These are phyloP conservation scores for Phaeosphaeriaceae sp. DNA, from an alignment of 2,329 filamentous ascomycete species.

Conservation along the genomic window DNA sequence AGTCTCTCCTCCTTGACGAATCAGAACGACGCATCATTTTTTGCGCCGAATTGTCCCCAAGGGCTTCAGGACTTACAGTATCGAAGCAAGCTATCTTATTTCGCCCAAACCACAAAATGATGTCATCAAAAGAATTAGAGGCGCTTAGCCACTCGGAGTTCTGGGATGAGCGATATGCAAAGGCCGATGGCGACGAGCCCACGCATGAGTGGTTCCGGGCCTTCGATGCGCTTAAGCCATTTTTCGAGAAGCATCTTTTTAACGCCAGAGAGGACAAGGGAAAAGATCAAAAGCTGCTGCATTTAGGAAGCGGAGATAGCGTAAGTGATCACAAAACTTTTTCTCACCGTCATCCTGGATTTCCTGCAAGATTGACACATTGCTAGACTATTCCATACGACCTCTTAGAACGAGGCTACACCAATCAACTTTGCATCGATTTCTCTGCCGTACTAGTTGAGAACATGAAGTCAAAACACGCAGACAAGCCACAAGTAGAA, in stretches of 20 bases:
- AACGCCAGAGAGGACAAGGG: slow-evolving; percentile 31
- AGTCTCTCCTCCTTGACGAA: too few species aligned
- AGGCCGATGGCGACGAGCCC: slow-evolving; percentile 46
- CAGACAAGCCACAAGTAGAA: slow-evolving; percentile 49
- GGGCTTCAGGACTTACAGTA: too few species aligned
- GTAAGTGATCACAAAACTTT: slow-evolving; percentile 49
- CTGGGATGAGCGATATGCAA: slow-evolving; percentile 60
- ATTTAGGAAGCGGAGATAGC: slow-evolving; percentile 66
- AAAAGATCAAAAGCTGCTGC: slow-evolving; percentile 55
- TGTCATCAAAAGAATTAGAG: not conserved
- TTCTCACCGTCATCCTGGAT: too few species aligned
- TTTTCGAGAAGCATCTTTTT: slow-evolving; percentile 57
- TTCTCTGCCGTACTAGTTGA: slow-evolving; percentile 63
- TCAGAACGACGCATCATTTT: too few species aligned
- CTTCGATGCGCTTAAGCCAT: slow-evolving; percentile 57
- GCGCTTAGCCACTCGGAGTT: slow-evolving; percentile 34
- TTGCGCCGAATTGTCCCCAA: too few species aligned
- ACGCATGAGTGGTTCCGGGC: slow-evolving; percentile 64
- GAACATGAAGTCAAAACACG: slow-evolving; percentile 58
- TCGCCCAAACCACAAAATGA: not conserved
- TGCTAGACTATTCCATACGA: slow-evolving; percentile 61
- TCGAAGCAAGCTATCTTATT: too few species aligned
- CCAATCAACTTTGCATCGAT: slow-evolving; percentile 61
- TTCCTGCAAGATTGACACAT: slow-evolving; percentile 10
- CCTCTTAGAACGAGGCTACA: slow-evolving; percentile 57